phyloP scores from a whole-genome alignment of 169 alveolate species.

The Eimeria maxima region DNA sequence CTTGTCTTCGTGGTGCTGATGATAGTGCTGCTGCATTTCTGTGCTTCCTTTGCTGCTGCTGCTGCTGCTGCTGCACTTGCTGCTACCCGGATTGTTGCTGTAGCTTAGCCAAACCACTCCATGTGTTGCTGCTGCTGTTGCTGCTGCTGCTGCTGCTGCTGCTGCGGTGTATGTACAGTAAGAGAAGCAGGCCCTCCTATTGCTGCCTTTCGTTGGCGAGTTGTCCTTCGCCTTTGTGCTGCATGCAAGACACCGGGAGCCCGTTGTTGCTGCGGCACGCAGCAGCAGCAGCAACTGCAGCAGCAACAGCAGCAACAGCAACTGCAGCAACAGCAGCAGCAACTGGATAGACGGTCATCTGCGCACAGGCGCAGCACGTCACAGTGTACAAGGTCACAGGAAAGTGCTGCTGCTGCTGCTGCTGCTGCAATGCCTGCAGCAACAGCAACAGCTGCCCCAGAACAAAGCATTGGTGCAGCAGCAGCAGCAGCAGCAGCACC shows the following conservation, averaged over 20 bases:
- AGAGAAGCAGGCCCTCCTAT: slow-evolving; percentile 36
- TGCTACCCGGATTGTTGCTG: neutral
- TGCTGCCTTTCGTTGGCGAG: slow-evolving; percentile 49
- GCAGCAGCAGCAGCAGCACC: no score
- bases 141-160: slow-evolving; percentile 66
- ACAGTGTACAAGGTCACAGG: neutral
- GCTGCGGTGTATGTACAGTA: slow-evolving; percentile 35
- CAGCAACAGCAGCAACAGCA: slow-evolving; percentile 43
- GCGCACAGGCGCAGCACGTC: neutral
- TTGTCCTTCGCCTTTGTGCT: slow-evolving; percentile 44
- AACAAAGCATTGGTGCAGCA: slow-evolving; percentile 11
- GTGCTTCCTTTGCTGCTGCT: slow-evolving; percentile 25
- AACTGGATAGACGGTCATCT: neutral
- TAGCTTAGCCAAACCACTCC: no score
- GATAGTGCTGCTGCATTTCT: no score
- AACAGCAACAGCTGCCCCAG: slow-evolving; percentile 1
- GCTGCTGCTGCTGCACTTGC: neutral
- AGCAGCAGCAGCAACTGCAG: slow-evolving; percentile 38
- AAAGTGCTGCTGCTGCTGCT: neutral
- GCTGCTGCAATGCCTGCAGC: neutral
- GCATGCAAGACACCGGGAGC: slow-evolving; percentile 62
- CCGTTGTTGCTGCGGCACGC: slow-evolving; percentile 54
- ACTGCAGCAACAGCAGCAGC: neutral
- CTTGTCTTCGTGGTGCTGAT: no score
- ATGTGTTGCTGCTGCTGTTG: slow-evolving; percentile 2